A percentile compares a stretch with the other conserved stretches of the same genome.
phyloP scores from a whole-genome alignment of 2,329 filamentous ascomycete genomes.

The Sarocladium brachiariae region DNA sequence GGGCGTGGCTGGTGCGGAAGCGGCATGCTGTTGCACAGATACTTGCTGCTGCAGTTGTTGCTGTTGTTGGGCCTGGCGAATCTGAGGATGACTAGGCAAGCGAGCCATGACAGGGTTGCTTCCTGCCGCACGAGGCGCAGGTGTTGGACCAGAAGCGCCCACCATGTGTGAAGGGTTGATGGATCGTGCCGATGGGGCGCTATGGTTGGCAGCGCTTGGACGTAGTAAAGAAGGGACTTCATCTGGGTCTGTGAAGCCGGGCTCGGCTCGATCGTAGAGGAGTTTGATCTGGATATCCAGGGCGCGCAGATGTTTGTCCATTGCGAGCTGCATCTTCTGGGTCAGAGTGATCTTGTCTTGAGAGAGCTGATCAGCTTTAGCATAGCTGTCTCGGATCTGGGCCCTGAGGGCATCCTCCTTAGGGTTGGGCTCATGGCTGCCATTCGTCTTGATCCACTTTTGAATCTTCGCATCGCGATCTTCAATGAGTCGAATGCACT shows the following conservation, averaged over 20 bases:
- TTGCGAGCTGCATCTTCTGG: constrained; percentile 52
- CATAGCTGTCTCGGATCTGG: constrained; percentile 61
- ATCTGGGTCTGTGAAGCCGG: constrained; percentile 55
- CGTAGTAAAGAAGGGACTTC: constrained; percentile 58
- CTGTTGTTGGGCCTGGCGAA: constrained; percentile 39
- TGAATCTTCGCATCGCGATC: constrained; percentile 70
- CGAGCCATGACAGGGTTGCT: constrained; percentile 34
- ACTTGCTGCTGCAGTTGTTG: constrained; percentile 24
- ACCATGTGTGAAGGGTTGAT: constrained; percentile 34
- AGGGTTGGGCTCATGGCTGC: constrained; percentile 65
- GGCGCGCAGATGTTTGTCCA: constrained; percentile 57
- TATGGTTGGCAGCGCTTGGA: constrained; percentile 47
- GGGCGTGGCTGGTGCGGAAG: constrained; percentile 53
- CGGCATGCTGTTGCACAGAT: constrained; percentile 29
- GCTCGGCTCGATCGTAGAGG: constrained; percentile 54
- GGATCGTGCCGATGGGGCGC: constrained; percentile 31
- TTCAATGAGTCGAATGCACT: constrained; percentile 61
- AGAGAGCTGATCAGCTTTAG: constrained; percentile 62
- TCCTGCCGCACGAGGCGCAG: constrained; percentile 25
- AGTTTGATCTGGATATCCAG: constrained; percentile 58
- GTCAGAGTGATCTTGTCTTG: constrained; percentile 68
- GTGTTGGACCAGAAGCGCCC: constrained; percentile 18
- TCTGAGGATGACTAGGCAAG: constrained; percentile 35
- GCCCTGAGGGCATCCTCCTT: constrained; percentile 65
- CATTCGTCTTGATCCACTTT: constrained; percentile 72